Evolutionary conservation across 2,329 filamentous ascomycete species (phyloP), one percentile per base, ranked within the genome.

Genomic region (Ceratocystiopsis sp.): DNA sequence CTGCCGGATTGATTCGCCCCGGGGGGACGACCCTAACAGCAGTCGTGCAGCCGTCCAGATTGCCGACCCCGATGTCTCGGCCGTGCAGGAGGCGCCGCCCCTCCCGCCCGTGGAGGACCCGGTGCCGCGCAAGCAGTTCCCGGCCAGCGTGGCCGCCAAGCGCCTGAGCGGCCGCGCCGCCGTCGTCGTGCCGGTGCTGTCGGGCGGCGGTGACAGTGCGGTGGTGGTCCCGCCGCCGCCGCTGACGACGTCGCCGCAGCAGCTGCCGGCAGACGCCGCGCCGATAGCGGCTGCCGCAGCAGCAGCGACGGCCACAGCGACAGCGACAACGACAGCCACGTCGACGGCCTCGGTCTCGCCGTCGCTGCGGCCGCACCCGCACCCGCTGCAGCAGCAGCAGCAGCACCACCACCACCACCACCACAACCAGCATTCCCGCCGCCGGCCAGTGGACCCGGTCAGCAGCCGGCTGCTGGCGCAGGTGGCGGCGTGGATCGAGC

Each of bases 401-500:
- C 59, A 65, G 41, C 54, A 58, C 4, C 21, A 21, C 44, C 43
- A 34, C 41, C 55, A 59, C 45, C 56, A 54, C 16, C 57, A 51
- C n/a, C 48, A 59, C 43, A 62, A 66, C 44, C 59, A 65, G 41
- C 54, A 58, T 42, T 57, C 58, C 19, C 53, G 54, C 21, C 55
- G 57, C 33, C 60, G 59, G 42, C 54, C 53, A 37, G 42, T 57
- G 18, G 61, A 65, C 43, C 51, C 54, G 25, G 53, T 55, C 36
- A 66, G 66, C 42, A 66, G 77, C 51, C 72, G 68, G 49, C 60
- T 93, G 9, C 61, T 91, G 25, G 69, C 77, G 17, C 84, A 93
- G 55, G 77, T 95, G 14, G 70, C 74, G 21, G 76, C 84, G 50
- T 96, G 89, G 89, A 64, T 95, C 35, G 76, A 87, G 52, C 73